phyloP scores from a whole-genome alignment of 257 asterid genomes.

The Solanum pinnatisectum region DNA sequence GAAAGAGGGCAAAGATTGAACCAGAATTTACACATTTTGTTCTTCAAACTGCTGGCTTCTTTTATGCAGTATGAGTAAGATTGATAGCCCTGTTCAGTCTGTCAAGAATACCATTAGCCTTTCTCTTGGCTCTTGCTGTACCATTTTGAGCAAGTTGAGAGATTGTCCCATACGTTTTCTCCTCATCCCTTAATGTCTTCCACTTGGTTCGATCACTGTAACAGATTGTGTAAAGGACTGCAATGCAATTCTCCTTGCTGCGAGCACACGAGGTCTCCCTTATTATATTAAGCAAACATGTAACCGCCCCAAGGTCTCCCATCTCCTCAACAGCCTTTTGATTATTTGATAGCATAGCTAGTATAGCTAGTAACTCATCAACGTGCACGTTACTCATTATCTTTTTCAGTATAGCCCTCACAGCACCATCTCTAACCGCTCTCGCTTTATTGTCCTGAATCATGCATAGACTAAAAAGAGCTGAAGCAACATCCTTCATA shows the following conservation, averaged over 20 bases:
- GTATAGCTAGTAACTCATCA: slow-evolving; percentile 63
- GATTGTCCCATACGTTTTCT: slow-evolving; percentile 36
- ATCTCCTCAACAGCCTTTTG: slow-evolving; percentile 61
- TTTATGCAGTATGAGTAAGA: slow-evolving; percentile 65
- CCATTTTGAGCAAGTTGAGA: slow-evolving; percentile 63
- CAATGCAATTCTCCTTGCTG: slow-evolving; percentile 67
- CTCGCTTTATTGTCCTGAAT: slow-evolving; percentile 63
- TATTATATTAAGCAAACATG: slow-evolving; percentile 55
- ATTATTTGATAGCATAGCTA: slow-evolving; percentile 71
- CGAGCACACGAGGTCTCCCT: slow-evolving; percentile 50
- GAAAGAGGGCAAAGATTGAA: slow-evolving; percentile 2
- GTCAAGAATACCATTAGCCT: slow-evolving; percentile 72
- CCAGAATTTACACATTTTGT: slow-evolving; percentile 66
- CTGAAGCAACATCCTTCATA: slow-evolving; percentile 83
- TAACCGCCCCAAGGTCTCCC: slow-evolving; percentile 55
- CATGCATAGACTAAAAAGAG: slow-evolving; percentile 66
- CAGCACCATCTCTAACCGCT: slow-evolving; percentile 72
- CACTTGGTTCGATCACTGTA: slow-evolving; percentile 50
- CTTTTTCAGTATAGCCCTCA: slow-evolving; percentile 50
- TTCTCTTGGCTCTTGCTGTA: slow-evolving; percentile 77
- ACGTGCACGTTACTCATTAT: slow-evolving; percentile 37
- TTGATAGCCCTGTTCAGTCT: slow-evolving; percentile 40
- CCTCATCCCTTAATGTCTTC: slow-evolving; percentile 73
- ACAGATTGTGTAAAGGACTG: slow-evolving; percentile 49
- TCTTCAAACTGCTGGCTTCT: not conserved